Evolutionary conservation across 306 rosid species (phyloP).

Genomic region (Medicago truncatula): MtrunA17r5.0-ANR NC_053048.1:9323001-9323500

Average conservation of each 20-base stretch:
- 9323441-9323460: slow-evolving; percentile 1
- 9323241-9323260: slow-evolving; percentile 31
- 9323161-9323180: too few species aligned
- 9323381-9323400: slow-evolving; percentile 16
- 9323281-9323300: slow-evolving; percentile 41
- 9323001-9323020: too few species aligned
- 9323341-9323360: slow-evolving; percentile 9
- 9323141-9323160: too few species aligned
- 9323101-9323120: too few species aligned
- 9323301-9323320: slow-evolving; percentile 42
- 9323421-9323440: background rate
- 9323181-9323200: background rate
- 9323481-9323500: background rate
- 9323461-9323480: slow-evolving; percentile 9
- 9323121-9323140: too few species aligned
- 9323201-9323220: background rate
- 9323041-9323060: too few species aligned
- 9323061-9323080: too few species aligned
- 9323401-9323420: background rate
- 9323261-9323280: slow-evolving; percentile 26
- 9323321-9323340: slow-evolving; percentile 36
- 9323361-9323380: slow-evolving; percentile 25
- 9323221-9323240: slow-evolving; percentile 45
- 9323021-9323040: too few species aligned
- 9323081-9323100: too few species aligned